Evolutionary conservation across 768 basidiomycete species (phyloP), one percentile per base, ranked within the genome.

Genomic region (Mycena epipterygia): DNA sequence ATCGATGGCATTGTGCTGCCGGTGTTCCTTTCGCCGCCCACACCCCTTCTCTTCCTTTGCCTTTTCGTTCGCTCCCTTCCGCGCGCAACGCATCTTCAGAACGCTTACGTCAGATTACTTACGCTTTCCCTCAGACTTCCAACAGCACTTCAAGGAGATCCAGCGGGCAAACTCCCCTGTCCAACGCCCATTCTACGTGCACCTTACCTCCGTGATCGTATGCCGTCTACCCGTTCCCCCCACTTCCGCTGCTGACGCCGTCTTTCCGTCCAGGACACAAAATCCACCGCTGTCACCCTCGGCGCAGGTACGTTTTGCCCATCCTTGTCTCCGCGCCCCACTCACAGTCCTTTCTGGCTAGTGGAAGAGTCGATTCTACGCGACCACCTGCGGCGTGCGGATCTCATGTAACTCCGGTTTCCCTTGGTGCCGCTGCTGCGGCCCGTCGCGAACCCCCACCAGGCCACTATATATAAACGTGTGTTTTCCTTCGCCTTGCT

Each of bases 111-210:
- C 7, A 3, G 25, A 13, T 62, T 37, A 9, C 17, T 27, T n/a
- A n/a, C n/a, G n/a, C n/a, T n/a, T n/a, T 9, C 23, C 46, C 27
- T 14, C 53, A 95, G 93, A 94, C 79, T 93, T 95, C 80, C 90
- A 91, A 73, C 89, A 91, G 67, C 92, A 94, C 76, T 94, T 95
- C 80, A 92, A 89, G 76, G 93, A 94, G 61, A 91, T 93, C 41
- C 85, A 86, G 52, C 89, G 86, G 71, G 84, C 85, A 49, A 81
- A 86, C 71, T 93, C 93, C 1, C 90, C 91, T 16, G 84, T 87
- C 29, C 86, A 88, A 46, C 87, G 93, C 6, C 87, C 89, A 0
- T 93, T 93, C 79, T 91, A 89, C 73, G 85, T 90, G 60, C 91
- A 94, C 82, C 84, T 92, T 42, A 95, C 93, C 39, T 92, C 92